phyloP scores from a whole-genome alignment of 1,284 basidiomycete genomes.

The Anthracocystis walkeri region DNA sequence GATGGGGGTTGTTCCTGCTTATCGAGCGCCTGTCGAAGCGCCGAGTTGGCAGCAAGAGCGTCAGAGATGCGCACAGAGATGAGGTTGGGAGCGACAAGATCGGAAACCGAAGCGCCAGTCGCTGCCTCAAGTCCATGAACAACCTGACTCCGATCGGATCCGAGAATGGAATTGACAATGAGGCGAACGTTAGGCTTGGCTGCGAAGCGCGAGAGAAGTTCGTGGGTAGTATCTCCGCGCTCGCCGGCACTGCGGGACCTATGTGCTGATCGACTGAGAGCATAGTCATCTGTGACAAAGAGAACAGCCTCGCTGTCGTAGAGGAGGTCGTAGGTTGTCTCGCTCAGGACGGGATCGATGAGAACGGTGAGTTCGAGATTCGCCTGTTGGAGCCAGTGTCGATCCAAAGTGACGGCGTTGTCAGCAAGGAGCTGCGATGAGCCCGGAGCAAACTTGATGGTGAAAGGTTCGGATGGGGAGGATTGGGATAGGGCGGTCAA shows the following conservation, averaged over 20 bases:
- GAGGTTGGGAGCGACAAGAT: conserved; percentile 21
- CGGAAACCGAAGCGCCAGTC: conserved; percentile 22
- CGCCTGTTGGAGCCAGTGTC: conserved; percentile 52
- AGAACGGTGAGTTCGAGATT: conserved; percentile 37
- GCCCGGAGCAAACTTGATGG: conserved; percentile 35
- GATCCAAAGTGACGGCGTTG: conserved; percentile 20
- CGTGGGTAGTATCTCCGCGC: conserved; percentile 17
- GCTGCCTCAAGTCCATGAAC: conserved; percentile 32
- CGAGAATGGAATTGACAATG: conserved; percentile 46
- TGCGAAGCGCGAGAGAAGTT: conserved; percentile 43
- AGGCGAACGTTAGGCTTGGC: conserved; percentile 48
- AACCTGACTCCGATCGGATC: conserved; percentile 8
- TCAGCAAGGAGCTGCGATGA: conserved; percentile 6
- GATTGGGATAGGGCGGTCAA: conserved; percentile 6
- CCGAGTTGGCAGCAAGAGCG: conserved; percentile 30
- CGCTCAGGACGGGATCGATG: conserved; percentile 24
- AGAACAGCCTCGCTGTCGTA: conserved; percentile 50
- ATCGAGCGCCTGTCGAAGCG: conserved; percentile 38
- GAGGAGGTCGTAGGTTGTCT: conserved; percentile 35
- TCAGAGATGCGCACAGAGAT: conserved; percentile 29
- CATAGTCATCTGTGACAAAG: conserved; percentile 48
- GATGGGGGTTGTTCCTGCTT: conserved; percentile 9
- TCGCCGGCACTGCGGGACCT: conserved; percentile 14
- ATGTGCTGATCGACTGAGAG: conserved; percentile 33
- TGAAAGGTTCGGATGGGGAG: conserved; percentile 13